These are phyloP conservation scores for Lactarius trivialis DNA, from an alignment of 768 basidiomycete genomes.

Conservation along the genomic window DNA sequence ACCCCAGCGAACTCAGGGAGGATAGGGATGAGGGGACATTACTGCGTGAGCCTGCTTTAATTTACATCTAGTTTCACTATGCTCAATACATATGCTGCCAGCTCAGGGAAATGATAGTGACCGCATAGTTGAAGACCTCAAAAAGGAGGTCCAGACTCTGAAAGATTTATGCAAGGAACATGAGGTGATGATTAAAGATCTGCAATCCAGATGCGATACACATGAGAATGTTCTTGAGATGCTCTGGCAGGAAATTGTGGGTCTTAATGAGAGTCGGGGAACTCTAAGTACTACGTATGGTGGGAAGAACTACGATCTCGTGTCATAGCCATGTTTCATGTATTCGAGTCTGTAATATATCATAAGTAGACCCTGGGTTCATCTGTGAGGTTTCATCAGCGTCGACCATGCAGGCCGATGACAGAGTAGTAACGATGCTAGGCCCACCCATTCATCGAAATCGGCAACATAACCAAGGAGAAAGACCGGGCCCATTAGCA, in stretches of 20 bases:
- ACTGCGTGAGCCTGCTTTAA: too few relatives aligned
- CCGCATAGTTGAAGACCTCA: neutral
- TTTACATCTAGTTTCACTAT: neutral
- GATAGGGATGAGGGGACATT: too few relatives aligned
- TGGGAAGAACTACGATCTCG: neutral
- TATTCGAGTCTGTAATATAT: too few relatives aligned
- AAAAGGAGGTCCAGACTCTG: too few relatives aligned
- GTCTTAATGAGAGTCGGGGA: neutral
- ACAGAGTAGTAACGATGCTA: too few relatives aligned
- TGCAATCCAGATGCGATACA: neutral
- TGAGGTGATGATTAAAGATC: constrained; percentile 27
- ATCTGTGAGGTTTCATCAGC: too few relatives aligned
- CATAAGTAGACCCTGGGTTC: too few relatives aligned
- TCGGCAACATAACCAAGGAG: too few relatives aligned
- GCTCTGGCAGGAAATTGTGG: neutral
- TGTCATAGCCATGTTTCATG: neutral
- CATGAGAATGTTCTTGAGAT: neutral
- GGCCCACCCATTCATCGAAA: too few relatives aligned
- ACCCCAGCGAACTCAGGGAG: too few relatives aligned
- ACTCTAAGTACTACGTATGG: neutral
- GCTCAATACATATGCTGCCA: neutral
- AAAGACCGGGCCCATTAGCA: too few relatives aligned
- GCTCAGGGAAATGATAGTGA: neutral
- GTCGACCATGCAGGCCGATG: too few relatives aligned
- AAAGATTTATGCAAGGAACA: neutral